phyloP scores from a whole-genome alignment of 2,329 filamentous ascomycete species.

The Drechslera avenae region DNA sequence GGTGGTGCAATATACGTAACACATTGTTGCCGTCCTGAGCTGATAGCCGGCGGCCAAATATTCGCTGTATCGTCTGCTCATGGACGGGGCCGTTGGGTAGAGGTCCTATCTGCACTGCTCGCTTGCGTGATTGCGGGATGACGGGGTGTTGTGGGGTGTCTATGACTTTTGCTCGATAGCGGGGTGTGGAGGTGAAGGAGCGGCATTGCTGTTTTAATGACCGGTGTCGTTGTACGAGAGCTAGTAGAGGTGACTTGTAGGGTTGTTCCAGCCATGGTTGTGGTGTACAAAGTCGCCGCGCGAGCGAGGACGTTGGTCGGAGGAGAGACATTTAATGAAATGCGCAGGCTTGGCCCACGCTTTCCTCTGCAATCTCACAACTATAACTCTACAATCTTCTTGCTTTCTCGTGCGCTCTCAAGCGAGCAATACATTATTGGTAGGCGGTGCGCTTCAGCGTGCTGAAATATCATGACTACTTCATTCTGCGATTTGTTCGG shows the following conservation, averaged over 20 bases:
- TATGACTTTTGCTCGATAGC: constrained; percentile 31
- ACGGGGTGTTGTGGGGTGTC: constrained; percentile 30
- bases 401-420: background rate
- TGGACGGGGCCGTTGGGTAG: constrained; percentile 37
- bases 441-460: constrained; percentile 1
- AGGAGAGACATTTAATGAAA: constrained; percentile 37
- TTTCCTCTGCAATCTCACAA: background rate
- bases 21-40: constrained; percentile 42
- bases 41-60: constrained; percentile 42
- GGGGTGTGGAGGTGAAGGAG: constrained; percentile 31
- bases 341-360: constrained; percentile 11
- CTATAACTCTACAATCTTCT: background rate
- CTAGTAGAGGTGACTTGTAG: constrained; percentile 28
- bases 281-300: constrained; percentile 36
- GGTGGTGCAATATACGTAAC: constrained; percentile 48
- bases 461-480: constrained; percentile 6
- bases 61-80: constrained; percentile 28
- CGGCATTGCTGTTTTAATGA: constrained; percentile 24
- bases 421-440: constrained; percentile 15
- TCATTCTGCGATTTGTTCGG: constrained; percentile 8
- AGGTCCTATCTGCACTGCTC: constrained; percentile 41
- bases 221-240: constrained; percentile 23
- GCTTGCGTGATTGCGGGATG: constrained; percentile 30
- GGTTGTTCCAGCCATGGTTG: constrained; percentile 23
- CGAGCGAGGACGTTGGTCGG: constrained; percentile 32